Percentiles rank a stretch among this genome's conserved stretches.
These are phyloP conservation scores for Neospora caninum DNA, from an alignment of 169 alveolate species.

Conservation along the genomic window DNA sequence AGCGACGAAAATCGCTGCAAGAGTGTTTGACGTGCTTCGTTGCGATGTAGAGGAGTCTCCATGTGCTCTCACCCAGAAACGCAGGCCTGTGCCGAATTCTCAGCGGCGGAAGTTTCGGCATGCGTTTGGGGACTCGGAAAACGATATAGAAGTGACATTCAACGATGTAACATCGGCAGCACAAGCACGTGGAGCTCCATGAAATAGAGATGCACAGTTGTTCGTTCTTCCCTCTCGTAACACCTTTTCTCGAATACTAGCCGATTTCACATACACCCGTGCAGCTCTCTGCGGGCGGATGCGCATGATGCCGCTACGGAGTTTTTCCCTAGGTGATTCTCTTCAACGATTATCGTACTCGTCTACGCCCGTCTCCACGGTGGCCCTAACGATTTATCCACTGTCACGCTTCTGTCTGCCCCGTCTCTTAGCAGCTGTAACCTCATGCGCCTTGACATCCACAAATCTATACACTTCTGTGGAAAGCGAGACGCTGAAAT, in stretches of 20 bases:
- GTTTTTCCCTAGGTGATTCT: neutral
- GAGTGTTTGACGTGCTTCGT: neutral
- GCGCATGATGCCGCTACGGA: neutral
- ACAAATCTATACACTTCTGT: neutral
- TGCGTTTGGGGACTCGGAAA: too few species aligned
- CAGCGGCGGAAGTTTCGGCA: too few species aligned
- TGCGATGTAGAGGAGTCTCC: neutral
- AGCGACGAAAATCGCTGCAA: neutral
- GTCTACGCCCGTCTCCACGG: too few species aligned
- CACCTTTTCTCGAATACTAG: neutral
- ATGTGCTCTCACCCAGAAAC: neutral
- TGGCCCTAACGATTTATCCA: too few species aligned
- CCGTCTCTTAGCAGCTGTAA: too few species aligned
- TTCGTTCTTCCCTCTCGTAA: neutral
- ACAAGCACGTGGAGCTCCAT: neutral
- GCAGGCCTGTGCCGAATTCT: neutral
- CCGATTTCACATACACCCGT: neutral
- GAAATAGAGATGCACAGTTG: neutral
- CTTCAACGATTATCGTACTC: neutral
- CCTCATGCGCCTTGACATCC: too few species aligned
- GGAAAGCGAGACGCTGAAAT: neutral
- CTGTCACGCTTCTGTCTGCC: too few species aligned
- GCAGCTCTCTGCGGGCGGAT: neutral
- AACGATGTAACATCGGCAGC: neutral
- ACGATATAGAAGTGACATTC: neutral